Evolutionary conservation across 768 basidiomycete species (phyloP), one percentile per base, ranked within the genome.

Genomic region (Kondoa malvinella): DNA sequence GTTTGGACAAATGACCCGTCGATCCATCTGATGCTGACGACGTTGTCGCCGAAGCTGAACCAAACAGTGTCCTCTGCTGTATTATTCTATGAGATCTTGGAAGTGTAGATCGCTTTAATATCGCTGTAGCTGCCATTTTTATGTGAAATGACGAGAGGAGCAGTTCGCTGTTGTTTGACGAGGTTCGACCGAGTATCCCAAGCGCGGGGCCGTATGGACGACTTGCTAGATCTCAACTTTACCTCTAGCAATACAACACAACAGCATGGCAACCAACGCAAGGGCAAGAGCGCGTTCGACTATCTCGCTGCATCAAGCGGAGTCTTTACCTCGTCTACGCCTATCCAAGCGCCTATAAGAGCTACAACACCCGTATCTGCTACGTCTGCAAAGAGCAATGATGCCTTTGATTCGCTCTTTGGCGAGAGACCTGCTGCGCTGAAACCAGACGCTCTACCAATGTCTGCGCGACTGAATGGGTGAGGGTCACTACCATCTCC

Each of bases 161-260:
- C n/a, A n/a, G n/a, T n/a, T n/a, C n/a, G n/a, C n/a, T n/a, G n/a
- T n/a, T n/a, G n/a, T n/a, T n/a, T n/a, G n/a, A n/a, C n/a, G n/a
- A n/a, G n/a, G n/a, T n/a, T n/a, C n/a, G n/a, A n/a, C n/a, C n/a
- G n/a, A n/a, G n/a, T n/a, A n/a, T n/a, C n/a, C n/a, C n/a, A n/a
- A n/a, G n/a, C n/a, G n/a, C n/a, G n/a, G n/a, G n/a, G n/a, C n/a
- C n/a, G n/a, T 16, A 74, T 73, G 73, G 72, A 74, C 69, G 73
- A 74, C 66, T 59, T 74, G 2, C 68, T 72, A 32, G 70, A 69
- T 58, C 68, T 74, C 33, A 71, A 74, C 66, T 72, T 70, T 34
- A 31, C 25, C 25, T 4, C 3, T 2, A 30, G 2, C 57, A 17
- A n/a, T n/a, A 27, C 27, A 8, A 26, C 56, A 50, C 25, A 30